Conservation (phyloP, 1,284 basidiomycete species). For the Rhodotorula sp. region DNA sequence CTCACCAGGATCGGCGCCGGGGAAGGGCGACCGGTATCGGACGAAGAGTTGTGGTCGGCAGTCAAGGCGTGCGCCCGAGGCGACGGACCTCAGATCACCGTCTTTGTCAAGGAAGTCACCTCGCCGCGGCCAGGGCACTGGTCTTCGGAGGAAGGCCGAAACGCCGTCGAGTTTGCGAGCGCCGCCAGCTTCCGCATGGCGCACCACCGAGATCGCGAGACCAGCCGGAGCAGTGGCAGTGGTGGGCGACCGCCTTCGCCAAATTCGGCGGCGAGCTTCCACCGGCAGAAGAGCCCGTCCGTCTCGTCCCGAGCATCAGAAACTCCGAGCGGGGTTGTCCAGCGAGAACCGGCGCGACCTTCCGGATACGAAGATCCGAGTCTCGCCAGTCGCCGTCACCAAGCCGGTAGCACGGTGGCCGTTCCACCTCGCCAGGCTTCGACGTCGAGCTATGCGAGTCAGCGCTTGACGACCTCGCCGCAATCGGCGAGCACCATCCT, state of each 20-base stretch:
- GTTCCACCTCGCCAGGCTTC: neutral
- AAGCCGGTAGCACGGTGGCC: too few species aligned
- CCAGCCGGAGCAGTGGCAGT: neutral
- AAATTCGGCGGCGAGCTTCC: constrained; percentile 2
- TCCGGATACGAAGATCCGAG: neutral
- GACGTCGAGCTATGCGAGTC: constrained; percentile 13
- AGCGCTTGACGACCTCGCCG: constrained; percentile 7
- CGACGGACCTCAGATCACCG: constrained; percentile 58
- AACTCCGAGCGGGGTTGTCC: neutral
- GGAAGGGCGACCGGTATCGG: constrained; percentile 67
- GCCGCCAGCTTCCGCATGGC: constrained; percentile 22
- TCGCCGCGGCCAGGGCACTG: constrained; percentile 34
- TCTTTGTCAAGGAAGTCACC: constrained; percentile 76
- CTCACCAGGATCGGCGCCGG: constrained; percentile 76
- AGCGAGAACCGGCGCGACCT: neutral
- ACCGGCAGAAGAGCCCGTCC: constrained; percentile 2
- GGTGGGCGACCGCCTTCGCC: neutral
- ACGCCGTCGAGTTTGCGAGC: constrained; percentile 21
- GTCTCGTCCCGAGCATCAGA: neutral
- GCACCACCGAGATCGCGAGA: constrained; percentile 11
- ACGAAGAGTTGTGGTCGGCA: constrained; percentile 68
- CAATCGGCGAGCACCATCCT: neutral
- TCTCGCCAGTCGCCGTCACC: too few species aligned
- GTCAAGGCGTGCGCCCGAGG: constrained; percentile 56
- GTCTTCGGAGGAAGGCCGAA: constrained; percentile 38